Conservation (phyloP, 2,329 filamentous ascomycete species). For the Alternaria incomplexa region DNA sequence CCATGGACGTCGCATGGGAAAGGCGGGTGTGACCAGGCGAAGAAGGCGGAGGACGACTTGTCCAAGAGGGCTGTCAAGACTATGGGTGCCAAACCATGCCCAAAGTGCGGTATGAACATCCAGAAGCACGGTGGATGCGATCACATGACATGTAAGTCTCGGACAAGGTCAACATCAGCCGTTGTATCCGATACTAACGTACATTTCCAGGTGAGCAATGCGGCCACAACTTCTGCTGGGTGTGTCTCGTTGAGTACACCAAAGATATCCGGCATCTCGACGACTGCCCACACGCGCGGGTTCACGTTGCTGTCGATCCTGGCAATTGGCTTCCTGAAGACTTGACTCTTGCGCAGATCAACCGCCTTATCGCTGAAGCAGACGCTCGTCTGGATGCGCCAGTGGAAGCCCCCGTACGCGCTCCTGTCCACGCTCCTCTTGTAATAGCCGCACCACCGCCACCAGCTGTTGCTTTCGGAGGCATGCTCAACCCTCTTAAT, state of each 20-base stretch:
- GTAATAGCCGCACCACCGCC: background rate
- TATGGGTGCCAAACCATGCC: constrained; percentile 36
- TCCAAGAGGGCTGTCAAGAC: constrained; percentile 20
- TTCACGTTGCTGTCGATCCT: constrained; percentile 18
- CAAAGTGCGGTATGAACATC: constrained; percentile 32
- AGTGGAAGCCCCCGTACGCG: background rate
- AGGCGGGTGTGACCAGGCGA: constrained; percentile 20
- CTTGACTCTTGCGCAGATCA: constrained; percentile 9
- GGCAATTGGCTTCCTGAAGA: constrained; percentile 15
- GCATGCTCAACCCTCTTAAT: background rate
- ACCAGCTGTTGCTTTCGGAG: background rate
- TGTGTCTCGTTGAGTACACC: constrained; percentile 20
- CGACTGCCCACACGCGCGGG: constrained; percentile 12
- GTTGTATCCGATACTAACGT: background rate
- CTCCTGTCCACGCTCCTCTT: background rate
- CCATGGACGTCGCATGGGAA: constrained; percentile 20
- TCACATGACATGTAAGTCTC: constrained; percentile 32
- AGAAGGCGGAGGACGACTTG: constrained; percentile 21
- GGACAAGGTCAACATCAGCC: background rate
- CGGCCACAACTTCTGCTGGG: constrained; percentile 31
- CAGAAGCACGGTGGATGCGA: constrained; percentile 35
- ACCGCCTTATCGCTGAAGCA: constrained; percentile 4
- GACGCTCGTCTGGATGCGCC: background rate
- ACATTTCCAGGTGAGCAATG: constrained; percentile 16
- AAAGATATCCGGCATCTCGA: constrained; percentile 4